phyloP scores from a whole-genome alignment of 106 monocot species.

The Dendrobium officinale region DNA sequence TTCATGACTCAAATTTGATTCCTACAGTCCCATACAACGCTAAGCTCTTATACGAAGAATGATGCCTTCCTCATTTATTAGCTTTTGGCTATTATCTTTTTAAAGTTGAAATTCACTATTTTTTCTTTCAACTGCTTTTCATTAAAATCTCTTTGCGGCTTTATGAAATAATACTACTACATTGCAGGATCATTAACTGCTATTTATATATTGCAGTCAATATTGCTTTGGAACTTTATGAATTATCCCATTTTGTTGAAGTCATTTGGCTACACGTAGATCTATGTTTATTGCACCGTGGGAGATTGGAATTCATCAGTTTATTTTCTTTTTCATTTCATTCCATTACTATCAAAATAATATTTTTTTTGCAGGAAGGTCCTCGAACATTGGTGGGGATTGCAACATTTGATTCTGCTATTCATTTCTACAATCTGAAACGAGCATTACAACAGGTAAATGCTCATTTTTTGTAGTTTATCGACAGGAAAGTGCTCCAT shows the following conservation, averaged over 20 bases:
- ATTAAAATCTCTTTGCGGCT: neutral
- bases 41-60: neutral
- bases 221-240: neutral
- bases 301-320: neutral
- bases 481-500: neutral
- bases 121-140: neutral
- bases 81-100: neutral
- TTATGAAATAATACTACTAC: neutral
- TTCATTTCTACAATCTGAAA: slow-evolving; percentile 97
- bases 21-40: neutral
- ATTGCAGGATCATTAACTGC: neutral
- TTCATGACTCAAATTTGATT: too few species aligned
- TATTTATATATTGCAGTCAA: neutral
- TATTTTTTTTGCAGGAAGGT: slow-evolving; percentile 67
- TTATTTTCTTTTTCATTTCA: neutral
- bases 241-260: neutral
- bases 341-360: neutral
- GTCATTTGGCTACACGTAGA: neutral
- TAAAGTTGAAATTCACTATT: neutral
- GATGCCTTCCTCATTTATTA: neutral
- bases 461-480: neutral
- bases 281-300: neutral
- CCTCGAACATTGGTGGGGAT: slow-evolving; percentile 87
- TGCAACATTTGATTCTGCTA: slow-evolving; percentile 91
- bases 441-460: slow-evolving; percentile 76